These are phyloP conservation scores for Diaporthe amygdali DNA, from an alignment of 2,329 filamentous ascomycete genomes.

Conservation along the genomic window DNA sequence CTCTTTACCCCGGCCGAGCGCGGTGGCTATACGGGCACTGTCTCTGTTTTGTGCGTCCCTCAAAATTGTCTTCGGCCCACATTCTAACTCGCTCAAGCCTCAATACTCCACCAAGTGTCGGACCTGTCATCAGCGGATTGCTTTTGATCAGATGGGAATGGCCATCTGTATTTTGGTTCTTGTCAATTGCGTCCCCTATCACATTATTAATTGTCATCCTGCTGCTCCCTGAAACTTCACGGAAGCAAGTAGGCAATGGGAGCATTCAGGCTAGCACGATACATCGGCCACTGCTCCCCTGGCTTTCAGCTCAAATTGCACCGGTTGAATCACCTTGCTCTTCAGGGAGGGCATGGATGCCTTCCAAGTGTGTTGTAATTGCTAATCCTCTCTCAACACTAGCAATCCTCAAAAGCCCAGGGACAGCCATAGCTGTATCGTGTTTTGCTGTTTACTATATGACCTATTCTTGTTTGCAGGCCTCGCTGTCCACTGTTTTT, in stretches of 20 bases:
- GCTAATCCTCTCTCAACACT: background rate
- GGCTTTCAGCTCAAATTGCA: too few species aligned
- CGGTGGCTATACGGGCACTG: conserved; percentile 23
- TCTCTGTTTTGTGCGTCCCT: background rate
- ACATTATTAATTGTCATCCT: background rate
- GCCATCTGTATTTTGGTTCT: background rate
- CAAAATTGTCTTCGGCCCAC: background rate
- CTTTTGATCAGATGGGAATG: background rate
- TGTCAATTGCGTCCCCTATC: background rate
- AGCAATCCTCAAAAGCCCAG: background rate
- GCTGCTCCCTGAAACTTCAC: background rate
- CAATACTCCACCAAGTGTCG: background rate
- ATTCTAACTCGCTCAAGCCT: background rate
- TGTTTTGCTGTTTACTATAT: background rate
- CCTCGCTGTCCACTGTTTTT: background rate
- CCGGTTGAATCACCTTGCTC: background rate
- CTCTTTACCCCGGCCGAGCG: conserved; percentile 27
- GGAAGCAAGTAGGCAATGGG: background rate
- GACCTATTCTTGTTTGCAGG: background rate
- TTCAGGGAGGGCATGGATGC: too few species aligned
- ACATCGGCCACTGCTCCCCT: too few species aligned
- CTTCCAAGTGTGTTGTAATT: too few species aligned
- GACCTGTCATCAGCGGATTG: background rate
- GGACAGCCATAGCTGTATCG: background rate
- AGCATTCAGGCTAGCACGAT: background rate